phyloP scores from a whole-genome alignment of 345 rosid genomes.

The Populus pruinosa region DNA sequence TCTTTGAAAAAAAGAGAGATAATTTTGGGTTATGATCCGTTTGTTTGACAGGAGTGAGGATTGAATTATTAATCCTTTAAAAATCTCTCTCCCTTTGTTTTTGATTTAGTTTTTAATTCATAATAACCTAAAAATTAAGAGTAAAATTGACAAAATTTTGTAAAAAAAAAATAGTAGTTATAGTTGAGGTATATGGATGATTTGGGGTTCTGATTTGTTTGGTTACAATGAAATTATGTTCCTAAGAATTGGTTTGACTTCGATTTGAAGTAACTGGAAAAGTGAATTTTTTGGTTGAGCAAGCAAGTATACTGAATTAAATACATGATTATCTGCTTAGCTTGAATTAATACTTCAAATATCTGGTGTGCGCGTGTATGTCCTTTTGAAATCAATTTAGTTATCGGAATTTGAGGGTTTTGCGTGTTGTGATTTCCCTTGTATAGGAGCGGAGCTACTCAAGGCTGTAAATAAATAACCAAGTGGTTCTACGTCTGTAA shows the following conservation, averaged over 20 bases:
- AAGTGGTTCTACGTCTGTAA: slow-evolving; percentile 25
- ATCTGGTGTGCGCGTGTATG: neutral
- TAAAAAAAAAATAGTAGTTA: neutral
- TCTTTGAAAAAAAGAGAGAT: neutral
- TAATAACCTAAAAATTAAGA: neutral
- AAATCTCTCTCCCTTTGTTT: neutral
- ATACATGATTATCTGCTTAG: too few species aligned
- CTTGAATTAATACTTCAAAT: too few species aligned
- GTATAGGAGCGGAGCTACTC: slow-evolving; percentile 26
- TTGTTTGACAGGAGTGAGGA: neutral
- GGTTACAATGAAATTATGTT: neutral
- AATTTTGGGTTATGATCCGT: neutral
- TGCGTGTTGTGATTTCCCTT: slow-evolving; percentile 18
- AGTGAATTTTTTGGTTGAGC: too few species aligned
- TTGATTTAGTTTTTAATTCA: neutral
- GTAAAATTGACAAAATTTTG: neutral
- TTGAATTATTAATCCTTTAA: neutral
- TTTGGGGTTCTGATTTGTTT: neutral
- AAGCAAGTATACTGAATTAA: too few species aligned
- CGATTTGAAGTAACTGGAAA: too few species aligned
- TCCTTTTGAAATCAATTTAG: neutral
- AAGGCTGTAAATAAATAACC: slow-evolving; percentile 27
- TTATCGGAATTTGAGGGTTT: neutral
- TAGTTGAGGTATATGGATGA: neutral
- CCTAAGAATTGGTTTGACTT: neutral